A percentile compares a stretch with the other conserved stretches of the same genome.
Evolutionary conservation across 2,329 filamentous ascomycete species (phyloP).

Genomic region (Onygenales sp.): DNA sequence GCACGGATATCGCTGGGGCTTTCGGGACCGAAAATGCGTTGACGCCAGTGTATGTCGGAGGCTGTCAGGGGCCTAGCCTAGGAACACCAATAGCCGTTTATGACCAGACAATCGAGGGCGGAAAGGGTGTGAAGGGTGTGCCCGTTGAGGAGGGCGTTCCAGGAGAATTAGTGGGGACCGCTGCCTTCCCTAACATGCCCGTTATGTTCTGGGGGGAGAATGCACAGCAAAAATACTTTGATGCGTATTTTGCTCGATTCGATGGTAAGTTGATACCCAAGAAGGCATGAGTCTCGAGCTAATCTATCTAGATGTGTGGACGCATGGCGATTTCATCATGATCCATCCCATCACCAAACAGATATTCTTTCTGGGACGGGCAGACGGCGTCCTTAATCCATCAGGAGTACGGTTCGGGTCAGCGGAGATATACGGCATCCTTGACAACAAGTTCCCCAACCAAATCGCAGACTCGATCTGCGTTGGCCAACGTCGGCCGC

Average conservation of each 20-base stretch:
- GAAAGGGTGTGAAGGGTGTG: constrained; percentile 35
- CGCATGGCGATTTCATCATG: constrained; percentile 71
- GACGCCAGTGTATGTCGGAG: constrained; percentile 53
- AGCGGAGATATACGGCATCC: constrained; percentile 67
- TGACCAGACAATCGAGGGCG: constrained; percentile 43
- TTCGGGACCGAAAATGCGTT: constrained; percentile 52
- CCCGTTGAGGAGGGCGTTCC: constrained; percentile 55
- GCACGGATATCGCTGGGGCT: constrained; percentile 56
- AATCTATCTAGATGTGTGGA: constrained; percentile 53
- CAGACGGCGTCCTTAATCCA: constrained; percentile 72
- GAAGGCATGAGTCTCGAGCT: constrained; percentile 56
- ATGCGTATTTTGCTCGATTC: constrained; percentile 51
- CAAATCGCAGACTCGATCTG: constrained; percentile 64
- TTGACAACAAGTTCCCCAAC: constrained; percentile 49
- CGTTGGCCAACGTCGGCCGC: constrained; percentile 62
- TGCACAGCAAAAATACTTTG: constrained; percentile 46
- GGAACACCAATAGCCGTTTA: constrained; percentile 51
- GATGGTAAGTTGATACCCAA: constrained; percentile 21
- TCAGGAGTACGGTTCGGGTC: constrained; percentile 70
- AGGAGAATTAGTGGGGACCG: constrained; percentile 64
- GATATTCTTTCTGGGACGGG: constrained; percentile 22
- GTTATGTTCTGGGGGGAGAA: constrained; percentile 50
- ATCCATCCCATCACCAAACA: constrained; percentile 59
- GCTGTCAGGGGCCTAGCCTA: constrained; percentile 44
- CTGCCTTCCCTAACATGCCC: constrained; percentile 67